Evolutionary conservation across 2,329 filamentous ascomycete species (phyloP).

Genomic region (Periglandula ipomoeae): DNA sequence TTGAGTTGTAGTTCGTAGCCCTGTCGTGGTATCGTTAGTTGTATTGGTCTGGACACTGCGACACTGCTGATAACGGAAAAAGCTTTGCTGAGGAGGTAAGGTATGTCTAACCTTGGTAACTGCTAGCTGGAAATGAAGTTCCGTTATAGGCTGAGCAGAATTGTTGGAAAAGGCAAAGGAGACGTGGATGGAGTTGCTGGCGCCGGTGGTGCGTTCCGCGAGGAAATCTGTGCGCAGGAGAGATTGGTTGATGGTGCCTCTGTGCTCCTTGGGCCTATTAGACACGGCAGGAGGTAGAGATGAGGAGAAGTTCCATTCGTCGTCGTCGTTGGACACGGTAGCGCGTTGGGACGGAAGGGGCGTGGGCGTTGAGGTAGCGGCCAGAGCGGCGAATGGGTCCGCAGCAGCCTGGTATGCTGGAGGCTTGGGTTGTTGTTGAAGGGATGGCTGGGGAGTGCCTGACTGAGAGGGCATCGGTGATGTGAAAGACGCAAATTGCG

Average conservation of each 20-base stretch:
- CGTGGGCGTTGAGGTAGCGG: slow-evolving; percentile 17
- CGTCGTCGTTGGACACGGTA: slow-evolving; percentile 58
- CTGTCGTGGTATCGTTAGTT: slow-evolving; percentile 44
- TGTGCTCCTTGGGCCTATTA: slow-evolving; percentile 50
- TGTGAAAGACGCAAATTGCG: slow-evolving; percentile 45
- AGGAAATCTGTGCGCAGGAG: slow-evolving; percentile 65
- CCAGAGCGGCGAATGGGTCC: slow-evolving; percentile 46
- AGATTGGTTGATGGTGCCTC: slow-evolving; percentile 59
- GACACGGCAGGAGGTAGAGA: slow-evolving; percentile 57
- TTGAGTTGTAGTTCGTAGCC: slow-evolving; percentile 72
- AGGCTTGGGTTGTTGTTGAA: slow-evolving; percentile 37
- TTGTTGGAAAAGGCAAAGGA: slow-evolving; percentile 79
- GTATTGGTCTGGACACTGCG: too few relatives aligned
- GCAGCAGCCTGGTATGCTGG: slow-evolving; percentile 29
- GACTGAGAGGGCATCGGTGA: slow-evolving; percentile 43
- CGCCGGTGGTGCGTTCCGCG: slow-evolving; percentile 48
- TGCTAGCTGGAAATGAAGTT: slow-evolving; percentile 84
- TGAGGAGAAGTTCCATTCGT: slow-evolving; percentile 92
- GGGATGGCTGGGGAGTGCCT: slow-evolving; percentile 41
- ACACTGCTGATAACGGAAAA: too few relatives aligned
- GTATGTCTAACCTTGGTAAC: slow-evolving; percentile 66
- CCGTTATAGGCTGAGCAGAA: slow-evolving; percentile 58
- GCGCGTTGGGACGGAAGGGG: slow-evolving; percentile 16
- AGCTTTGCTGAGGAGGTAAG: too few relatives aligned
- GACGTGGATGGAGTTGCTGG: slow-evolving; percentile 54